These are phyloP conservation scores for Caryopteris hybrid DNA, from an alignment of 305 asterid genomes.

Conservation along the genomic window DNA sequence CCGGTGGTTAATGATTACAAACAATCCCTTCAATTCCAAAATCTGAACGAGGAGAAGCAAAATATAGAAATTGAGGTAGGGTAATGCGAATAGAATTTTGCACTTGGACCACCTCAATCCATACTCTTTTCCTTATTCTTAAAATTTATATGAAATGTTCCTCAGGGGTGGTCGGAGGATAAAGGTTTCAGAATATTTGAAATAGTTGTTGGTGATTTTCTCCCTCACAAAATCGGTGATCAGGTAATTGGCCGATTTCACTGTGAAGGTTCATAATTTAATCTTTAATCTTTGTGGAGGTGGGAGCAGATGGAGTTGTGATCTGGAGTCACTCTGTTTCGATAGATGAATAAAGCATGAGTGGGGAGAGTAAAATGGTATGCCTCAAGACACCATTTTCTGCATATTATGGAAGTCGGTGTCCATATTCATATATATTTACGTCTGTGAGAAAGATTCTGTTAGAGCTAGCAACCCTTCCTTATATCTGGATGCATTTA, in stretches of 20 bases:
- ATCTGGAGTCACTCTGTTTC: conserved; percentile 71
- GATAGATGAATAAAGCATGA: conserved; percentile 92
- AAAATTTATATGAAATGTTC: conserved; percentile 14
- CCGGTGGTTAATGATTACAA: no score
- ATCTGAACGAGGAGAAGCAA: conserved; percentile 77
- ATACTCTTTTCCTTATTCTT: neutral
- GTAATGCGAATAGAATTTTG: neutral
- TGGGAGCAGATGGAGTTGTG: conserved; percentile 87
- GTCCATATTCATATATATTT: conserved; percentile 7
- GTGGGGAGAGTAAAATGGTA: conserved; percentile 91
- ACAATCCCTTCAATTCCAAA: conserved; percentile 84
- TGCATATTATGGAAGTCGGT: neutral
- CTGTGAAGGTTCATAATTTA: neutral
- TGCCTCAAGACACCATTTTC: conserved; percentile 19
- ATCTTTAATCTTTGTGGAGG: conserved; percentile 32
- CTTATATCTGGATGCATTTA: conserved; percentile 58
- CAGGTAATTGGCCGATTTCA: conserved; percentile 46
- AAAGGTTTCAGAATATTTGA: conserved; percentile 73
- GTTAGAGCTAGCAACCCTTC: conserved; percentile 60
- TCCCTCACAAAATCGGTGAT: conserved; percentile 90
- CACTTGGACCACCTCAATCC: neutral
- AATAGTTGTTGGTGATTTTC: conserved; percentile 77
- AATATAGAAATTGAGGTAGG: conserved; percentile 81
- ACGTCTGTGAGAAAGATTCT: conserved; percentile 45
- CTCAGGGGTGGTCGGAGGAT: conserved; percentile 71